Evolutionary conservation across 495 filamentous ascomycete genomes (phyloP).

Genomic region (Daldinia concentrica): DNA sequence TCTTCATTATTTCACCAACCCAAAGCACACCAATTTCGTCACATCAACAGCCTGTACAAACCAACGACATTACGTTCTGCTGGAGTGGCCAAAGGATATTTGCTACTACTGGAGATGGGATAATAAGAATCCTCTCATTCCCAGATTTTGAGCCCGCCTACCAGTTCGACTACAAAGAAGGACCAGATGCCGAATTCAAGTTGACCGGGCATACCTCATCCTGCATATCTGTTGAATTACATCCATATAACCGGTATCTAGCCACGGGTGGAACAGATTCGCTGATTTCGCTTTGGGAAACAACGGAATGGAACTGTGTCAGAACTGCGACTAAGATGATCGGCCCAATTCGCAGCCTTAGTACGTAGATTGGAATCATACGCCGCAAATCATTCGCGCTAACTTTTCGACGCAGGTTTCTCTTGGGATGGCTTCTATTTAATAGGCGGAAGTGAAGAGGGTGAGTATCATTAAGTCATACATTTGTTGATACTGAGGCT

Average conservation of each 20-base stretch:
- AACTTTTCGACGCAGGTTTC: constrained; percentile 61
- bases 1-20: constrained; percentile 70
- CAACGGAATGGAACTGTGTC: constrained; percentile 87
- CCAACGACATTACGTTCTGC: constrained; percentile 85
- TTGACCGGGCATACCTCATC: constrained; percentile 86
- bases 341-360: constrained; percentile 84
- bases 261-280: constrained; percentile 91
- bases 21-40: constrained; percentile 63
- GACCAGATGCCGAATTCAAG: constrained; percentile 60
- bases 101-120: constrained; percentile 83
- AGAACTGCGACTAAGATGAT: constrained; percentile 79
- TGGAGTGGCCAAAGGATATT: constrained; percentile 77
- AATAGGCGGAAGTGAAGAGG: constrained; percentile 85
- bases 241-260: constrained; percentile 80
- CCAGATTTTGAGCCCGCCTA: constrained; percentile 64
- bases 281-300: constrained; percentile 90
- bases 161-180: constrained; percentile 52
- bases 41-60: constrained; percentile 76
- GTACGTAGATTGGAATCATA: constrained; percentile 47
- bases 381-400: not conserved
- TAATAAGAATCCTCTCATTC: constrained; percentile 81
- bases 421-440: constrained; percentile 91
- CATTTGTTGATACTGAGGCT: constrained; percentile 21
- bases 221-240: constrained; percentile 74
- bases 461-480: constrained; percentile 52